Evolutionary conservation across 768 basidiomycete species (phyloP).

Genomic region (Phanerochaete sordida): DNA sequence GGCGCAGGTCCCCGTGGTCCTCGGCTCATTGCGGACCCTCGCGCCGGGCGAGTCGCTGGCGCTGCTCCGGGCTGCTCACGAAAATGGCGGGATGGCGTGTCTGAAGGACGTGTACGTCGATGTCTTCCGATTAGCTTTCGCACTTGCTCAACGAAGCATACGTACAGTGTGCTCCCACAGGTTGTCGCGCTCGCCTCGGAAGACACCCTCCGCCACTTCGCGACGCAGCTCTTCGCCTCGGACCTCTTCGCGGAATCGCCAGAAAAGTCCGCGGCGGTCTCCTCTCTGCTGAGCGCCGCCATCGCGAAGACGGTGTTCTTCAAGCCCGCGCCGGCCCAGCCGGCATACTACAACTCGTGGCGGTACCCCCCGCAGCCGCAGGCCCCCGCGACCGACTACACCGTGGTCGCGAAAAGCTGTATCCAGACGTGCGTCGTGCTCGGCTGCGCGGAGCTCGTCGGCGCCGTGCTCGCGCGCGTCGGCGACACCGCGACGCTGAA

Average conservation of each 20-base stretch:
- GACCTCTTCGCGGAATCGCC: not conserved
- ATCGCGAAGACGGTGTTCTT: not conserved
- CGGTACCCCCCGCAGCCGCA: not conserved
- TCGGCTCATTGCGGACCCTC: not conserved
- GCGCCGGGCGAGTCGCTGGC: not conserved
- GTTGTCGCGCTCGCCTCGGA: not conserved
- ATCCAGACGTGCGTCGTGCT: slow-evolving; percentile 2
- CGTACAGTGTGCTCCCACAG: slow-evolving; percentile 5
- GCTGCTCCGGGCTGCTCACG: not conserved
- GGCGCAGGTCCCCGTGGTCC: not conserved
- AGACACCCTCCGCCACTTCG: not conserved
- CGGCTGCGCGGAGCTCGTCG: not conserved
- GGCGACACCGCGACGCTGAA: not conserved
- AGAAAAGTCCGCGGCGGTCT: not conserved
- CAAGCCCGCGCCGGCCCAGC: not conserved
- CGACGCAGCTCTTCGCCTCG: not conserved
- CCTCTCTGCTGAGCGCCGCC: not conserved
- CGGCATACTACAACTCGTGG: not conserved
- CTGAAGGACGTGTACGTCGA: not conserved
- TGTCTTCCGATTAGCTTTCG: not conserved
- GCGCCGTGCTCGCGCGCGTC: not conserved
- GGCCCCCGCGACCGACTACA: not conserved
- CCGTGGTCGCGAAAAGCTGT: not conserved
- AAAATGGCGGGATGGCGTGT: not conserved
- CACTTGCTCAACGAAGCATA: not conserved